Conservation (phyloP, 176 grass and related monocot genomes). For the Coix lacrymajobi region DNA sequence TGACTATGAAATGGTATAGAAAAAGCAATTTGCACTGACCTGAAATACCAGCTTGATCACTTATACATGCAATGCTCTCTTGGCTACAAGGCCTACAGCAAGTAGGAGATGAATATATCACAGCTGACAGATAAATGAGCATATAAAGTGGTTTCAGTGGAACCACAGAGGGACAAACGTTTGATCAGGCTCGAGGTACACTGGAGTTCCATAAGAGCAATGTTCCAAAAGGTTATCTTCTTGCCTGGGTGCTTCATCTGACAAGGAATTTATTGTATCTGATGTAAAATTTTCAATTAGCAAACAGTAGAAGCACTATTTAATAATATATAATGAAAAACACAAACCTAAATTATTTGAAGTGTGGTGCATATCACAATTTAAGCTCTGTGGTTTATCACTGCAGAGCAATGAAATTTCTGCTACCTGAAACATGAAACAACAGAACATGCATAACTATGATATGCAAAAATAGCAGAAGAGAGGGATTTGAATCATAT, state of each 20-base stretch:
- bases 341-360: slow-evolving; percentile 36
- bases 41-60: slow-evolving; percentile 34
- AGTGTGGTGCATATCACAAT: slow-evolving; percentile 23
- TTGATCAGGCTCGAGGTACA: slow-evolving; percentile 31
- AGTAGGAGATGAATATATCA: slow-evolving; percentile 16
- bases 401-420: slow-evolving; percentile 39
- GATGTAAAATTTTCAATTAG: slow-evolving; percentile 19
- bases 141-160: slow-evolving; percentile 7
- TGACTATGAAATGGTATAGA: background rate
- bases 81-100: slow-evolving; percentile 29
- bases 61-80: slow-evolving; percentile 31
- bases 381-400: slow-evolving; percentile 32
- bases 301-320: slow-evolving; percentile 4
- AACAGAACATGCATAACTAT: background rate
- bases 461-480: slow-evolving; percentile 1
- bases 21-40: slow-evolving; percentile 26
- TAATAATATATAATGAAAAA: slow-evolving; percentile 4
- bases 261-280: slow-evolving; percentile 36
- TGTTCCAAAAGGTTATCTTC: slow-evolving; percentile 21
- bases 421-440: slow-evolving; percentile 23
- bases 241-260: slow-evolving; percentile 18
- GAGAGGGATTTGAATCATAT: background rate
- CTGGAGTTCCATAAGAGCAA: slow-evolving; percentile 21
- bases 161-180: slow-evolving; percentile 18
- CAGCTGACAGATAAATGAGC: background rate